Percentiles rank a stretch among this genome's conserved stretches.
Conservation (phyloP, 2,329 filamentous ascomycete species). For the Metarhizium brunneum region DNA sequence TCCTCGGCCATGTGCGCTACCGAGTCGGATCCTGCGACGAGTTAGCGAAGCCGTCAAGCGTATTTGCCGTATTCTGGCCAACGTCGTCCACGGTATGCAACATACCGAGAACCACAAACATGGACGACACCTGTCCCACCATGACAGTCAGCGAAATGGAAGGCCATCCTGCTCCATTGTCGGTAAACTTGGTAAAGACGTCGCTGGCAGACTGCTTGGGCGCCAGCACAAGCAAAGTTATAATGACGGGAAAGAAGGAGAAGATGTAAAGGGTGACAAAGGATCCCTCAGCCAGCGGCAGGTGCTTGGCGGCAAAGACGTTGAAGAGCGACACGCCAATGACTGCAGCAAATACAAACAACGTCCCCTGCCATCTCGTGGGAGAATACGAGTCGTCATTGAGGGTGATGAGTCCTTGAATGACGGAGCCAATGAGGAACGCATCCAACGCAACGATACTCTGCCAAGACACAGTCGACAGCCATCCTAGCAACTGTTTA, state of each 20-base stretch:
- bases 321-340: slow-evolving; percentile 8
- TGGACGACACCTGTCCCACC: slow-evolving; percentile 7
- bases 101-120: slow-evolving; percentile 8
- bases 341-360: slow-evolving; percentile 6
- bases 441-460: slow-evolving; percentile 28
- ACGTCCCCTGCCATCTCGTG: slow-evolving; percentile 4
- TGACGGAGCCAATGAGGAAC: slow-evolving; percentile 34
- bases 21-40: slow-evolving; percentile 8
- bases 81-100: too few species aligned
- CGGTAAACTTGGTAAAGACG: slow-evolving; percentile 7
- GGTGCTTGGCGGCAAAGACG: slow-evolving; percentile 6
- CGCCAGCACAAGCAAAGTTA: slow-evolving; percentile 6
- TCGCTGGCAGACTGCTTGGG: slow-evolving; percentile 6
- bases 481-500: slow-evolving; percentile 26
- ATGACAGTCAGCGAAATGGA: slow-evolving; percentile 7
- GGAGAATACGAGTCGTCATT: slow-evolving; percentile 10
- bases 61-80: too few species aligned
- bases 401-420: slow-evolving; percentile 33
- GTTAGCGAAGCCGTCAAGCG: not conserved
- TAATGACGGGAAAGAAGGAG: slow-evolving; percentile 9
- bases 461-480: slow-evolving; percentile 32
- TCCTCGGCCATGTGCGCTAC: slow-evolving; percentile 12
- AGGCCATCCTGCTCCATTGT: slow-evolving; percentile 9
- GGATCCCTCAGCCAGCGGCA: slow-evolving; percentile 7
- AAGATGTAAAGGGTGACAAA: slow-evolving; percentile 9